Conservation (phyloP, 225 moss, liverwort and hornwort genomes). For the Anthoceros angustus region DNA sequence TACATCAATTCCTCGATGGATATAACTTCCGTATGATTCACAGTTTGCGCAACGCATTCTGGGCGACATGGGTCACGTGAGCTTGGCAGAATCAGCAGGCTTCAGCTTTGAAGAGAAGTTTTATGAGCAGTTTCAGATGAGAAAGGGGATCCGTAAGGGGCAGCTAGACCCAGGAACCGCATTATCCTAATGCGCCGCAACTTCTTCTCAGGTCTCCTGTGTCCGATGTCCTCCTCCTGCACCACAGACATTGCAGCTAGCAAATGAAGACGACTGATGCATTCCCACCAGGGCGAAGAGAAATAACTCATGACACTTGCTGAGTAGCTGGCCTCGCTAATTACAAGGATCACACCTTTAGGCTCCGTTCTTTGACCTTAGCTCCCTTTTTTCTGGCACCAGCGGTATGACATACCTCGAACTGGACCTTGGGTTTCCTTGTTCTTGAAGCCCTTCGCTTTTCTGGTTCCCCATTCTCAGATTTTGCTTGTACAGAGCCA, state of each 20-base stretch:
- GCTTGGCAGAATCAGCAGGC: too few species aligned
- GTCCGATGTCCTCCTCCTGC: slow-evolving; percentile 72
- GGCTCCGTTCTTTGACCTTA: slow-evolving; percentile 5
- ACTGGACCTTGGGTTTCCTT: slow-evolving; percentile 85
- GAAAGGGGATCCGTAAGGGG: slow-evolving; percentile 86
- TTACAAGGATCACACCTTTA: slow-evolving; percentile 2
- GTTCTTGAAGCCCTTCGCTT: slow-evolving; percentile 70
- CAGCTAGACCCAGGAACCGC: slow-evolving; percentile 80
- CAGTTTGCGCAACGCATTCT: too few species aligned
- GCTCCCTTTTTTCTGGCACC: slow-evolving; percentile 5
- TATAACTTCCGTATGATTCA: too few species aligned
- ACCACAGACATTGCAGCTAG: not conserved
- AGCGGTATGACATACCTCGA: slow-evolving; percentile 36
- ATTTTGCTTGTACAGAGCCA: slow-evolving; percentile 21
- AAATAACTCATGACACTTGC: not conserved
- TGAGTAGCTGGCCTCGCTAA: not conserved
- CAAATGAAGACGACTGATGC: not conserved
- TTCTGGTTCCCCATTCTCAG: slow-evolving; percentile 42
- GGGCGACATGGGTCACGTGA: too few species aligned
- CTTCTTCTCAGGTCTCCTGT: slow-evolving; percentile 58
- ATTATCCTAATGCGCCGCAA: slow-evolving; percentile 60
- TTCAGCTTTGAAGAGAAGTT: not conserved
- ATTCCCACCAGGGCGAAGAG: not conserved
- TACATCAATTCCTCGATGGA: too few species aligned
- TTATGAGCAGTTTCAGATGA: slow-evolving; percentile 24